Conservation (phyloP, 768 basidiomycete genomes). For the Leccinum subgranulosum region DNA sequence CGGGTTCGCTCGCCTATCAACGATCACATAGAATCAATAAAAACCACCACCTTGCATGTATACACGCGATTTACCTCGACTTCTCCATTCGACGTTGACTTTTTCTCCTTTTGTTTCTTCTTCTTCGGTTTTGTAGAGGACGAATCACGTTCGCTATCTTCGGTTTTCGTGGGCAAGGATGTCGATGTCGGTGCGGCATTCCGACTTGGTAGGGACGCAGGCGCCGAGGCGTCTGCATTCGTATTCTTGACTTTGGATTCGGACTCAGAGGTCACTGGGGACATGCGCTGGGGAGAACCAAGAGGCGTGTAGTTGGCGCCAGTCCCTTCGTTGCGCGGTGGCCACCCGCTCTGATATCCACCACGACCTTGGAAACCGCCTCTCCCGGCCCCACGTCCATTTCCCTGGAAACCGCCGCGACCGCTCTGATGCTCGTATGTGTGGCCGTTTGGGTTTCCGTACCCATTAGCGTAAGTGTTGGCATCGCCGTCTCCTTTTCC, state of each 20-base stretch:
- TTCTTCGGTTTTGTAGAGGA: conserved; percentile 15
- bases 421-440: conserved; percentile 6
- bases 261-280: conserved; percentile 32
- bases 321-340: conserved; percentile 33
- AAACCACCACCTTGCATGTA: not conserved
- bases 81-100: conserved; percentile 5
- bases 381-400: conserved; percentile 36
- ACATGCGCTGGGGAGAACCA: conserved; percentile 57
- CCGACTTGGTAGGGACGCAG: not conserved
- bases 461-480: conserved; percentile 4
- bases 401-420: conserved; percentile 15
- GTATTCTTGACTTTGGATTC: not conserved
- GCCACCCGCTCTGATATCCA: conserved; percentile 27
- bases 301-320: conserved; percentile 74
- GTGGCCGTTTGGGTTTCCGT: conserved; percentile 16
- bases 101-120: conserved; percentile 20
- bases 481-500: not conserved
- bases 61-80: conserved; percentile 15
- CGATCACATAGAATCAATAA: conserved; percentile 2
- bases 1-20: conserved; percentile 3
- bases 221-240: not conserved
- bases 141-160: not conserved
- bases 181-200: not conserved
- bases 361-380: conserved; percentile 28
- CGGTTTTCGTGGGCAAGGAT: conserved; percentile 1